Conservation (phyloP, 2,329 filamentous ascomycete species). For the Colletotrichum truncatum region DNA sequence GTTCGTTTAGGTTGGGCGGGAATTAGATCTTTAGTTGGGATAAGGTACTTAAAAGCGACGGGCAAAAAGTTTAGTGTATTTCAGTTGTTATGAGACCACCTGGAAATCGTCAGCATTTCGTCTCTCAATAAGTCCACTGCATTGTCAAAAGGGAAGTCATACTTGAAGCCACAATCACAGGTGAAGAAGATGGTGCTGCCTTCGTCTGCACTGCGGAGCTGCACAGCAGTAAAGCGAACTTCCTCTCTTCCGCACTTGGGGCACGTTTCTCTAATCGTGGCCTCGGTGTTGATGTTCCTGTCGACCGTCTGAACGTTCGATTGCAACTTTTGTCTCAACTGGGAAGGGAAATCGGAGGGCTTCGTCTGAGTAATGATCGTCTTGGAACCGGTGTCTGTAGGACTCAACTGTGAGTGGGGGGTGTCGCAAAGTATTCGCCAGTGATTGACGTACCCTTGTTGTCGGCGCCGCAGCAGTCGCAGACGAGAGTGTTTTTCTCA, state of each 20-base stretch:
- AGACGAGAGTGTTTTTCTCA: constrained; percentile 78
- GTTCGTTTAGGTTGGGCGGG: constrained; percentile 19
- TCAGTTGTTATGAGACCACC: constrained; percentile 70
- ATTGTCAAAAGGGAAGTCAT: constrained; percentile 43
- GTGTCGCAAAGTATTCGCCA: neutral
- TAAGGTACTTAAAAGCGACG: constrained; percentile 27
- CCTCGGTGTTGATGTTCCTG: constrained; percentile 79
- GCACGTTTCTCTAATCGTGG: constrained; percentile 74
- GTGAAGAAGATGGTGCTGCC: constrained; percentile 91
- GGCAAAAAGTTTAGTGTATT: constrained; percentile 29
- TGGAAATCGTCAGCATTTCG: constrained; percentile 40
- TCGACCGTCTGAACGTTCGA: constrained; percentile 88
- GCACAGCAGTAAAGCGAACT: constrained; percentile 85
- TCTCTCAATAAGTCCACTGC: neutral
- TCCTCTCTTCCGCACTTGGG: constrained; percentile 83
- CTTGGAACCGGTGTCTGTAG: constrained; percentile 76
- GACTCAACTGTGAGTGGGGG: neutral
- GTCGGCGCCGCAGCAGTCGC: constrained; percentile 85
- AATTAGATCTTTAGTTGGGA: constrained; percentile 29
- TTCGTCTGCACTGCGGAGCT: constrained; percentile 93
- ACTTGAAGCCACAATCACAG: constrained; percentile 89
- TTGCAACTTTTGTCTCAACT: constrained; percentile 81
- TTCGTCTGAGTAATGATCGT: constrained; percentile 86
- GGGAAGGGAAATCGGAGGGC: constrained; percentile 87
- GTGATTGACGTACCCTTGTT: constrained; percentile 74